Evolutionary conservation across 352 stramenopile species (phyloP).

Genomic region (Phytophthora macrochlamydospora): DNA sequence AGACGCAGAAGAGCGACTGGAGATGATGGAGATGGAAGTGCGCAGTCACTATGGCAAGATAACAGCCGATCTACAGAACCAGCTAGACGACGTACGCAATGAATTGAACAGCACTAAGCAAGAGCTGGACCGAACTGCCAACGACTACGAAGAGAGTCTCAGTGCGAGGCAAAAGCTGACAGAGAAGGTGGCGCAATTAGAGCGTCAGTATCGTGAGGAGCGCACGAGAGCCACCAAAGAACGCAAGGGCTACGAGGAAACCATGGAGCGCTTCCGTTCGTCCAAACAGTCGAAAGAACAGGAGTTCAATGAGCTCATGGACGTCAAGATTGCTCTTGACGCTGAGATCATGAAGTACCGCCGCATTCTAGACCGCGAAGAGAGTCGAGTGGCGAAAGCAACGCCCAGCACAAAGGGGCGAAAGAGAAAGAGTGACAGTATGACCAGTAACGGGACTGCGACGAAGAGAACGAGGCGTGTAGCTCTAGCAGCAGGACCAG

Average conservation of each 20-base stretch:
- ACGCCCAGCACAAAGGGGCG: slow-evolving; percentile 51
- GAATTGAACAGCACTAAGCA: slow-evolving; percentile 76
- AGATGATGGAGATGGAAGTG: slow-evolving; percentile 74
- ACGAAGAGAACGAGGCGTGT: slow-evolving; percentile 59
- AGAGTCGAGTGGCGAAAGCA: slow-evolving; percentile 66
- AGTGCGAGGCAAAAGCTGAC: slow-evolving; percentile 73
- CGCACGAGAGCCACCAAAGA: slow-evolving; percentile 81
- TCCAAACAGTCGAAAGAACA: slow-evolving; percentile 76
- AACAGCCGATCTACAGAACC: slow-evolving; percentile 52
- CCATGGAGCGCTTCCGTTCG: slow-evolving; percentile 66
- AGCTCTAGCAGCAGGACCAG: neutral
- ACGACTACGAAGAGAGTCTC: slow-evolving; percentile 82
- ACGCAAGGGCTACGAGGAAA: slow-evolving; percentile 75
- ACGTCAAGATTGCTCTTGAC: slow-evolving; percentile 83
- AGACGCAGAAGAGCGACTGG: slow-evolving; percentile 75
- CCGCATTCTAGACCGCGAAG: slow-evolving; percentile 82
- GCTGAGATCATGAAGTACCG: slow-evolving; percentile 84
- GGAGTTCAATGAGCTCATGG: slow-evolving; percentile 90
- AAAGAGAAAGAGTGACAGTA: slow-evolving; percentile 72
- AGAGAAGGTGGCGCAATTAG: slow-evolving; percentile 80
- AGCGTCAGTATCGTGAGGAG: slow-evolving; percentile 80
- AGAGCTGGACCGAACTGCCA: slow-evolving; percentile 78
- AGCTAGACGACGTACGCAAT: slow-evolving; percentile 62
- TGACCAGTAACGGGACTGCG: slow-evolving; percentile 4
- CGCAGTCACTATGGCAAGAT: slow-evolving; percentile 74